Evolutionary conservation across 2,329 filamentous ascomycete genomes (phyloP).

Genomic region (Metarhizium rileyi): DNA sequence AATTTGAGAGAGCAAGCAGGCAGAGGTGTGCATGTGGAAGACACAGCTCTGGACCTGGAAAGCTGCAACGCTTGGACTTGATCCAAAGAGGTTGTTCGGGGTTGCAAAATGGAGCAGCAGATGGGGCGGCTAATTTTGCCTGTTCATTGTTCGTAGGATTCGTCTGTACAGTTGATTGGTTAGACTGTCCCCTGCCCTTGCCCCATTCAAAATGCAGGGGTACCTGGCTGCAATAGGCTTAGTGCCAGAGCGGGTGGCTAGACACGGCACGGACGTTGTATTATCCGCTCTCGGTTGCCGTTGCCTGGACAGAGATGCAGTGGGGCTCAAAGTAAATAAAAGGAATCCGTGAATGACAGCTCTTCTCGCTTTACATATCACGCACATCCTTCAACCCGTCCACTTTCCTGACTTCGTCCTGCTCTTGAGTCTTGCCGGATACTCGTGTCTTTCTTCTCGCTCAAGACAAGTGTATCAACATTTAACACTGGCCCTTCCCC

Average conservation of each 20-base stretch:
- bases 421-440: background rate
- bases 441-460: slow-evolving; percentile 11
- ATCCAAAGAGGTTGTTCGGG: background rate
- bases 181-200: background rate
- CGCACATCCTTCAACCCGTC: slow-evolving; percentile 10
- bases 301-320: slow-evolving; percentile 26
- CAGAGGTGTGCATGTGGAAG: background rate
- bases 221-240: background rate
- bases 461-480: slow-evolving; percentile 15
- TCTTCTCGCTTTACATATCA: slow-evolving; percentile 18
- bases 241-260: background rate
- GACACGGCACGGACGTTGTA: slow-evolving; percentile 4
- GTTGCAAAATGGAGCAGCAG: background rate
- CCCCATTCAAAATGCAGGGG: background rate
- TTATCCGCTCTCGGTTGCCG: slow-evolving; percentile 11
- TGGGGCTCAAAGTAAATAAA: slow-evolving; percentile 38
- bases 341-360: slow-evolving; percentile 19
- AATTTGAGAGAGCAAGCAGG: background rate
- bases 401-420: slow-evolving; percentile 11
- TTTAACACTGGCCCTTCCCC: background rate
- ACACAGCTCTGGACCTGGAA: background rate
- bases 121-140: background rate
- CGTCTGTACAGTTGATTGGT: no score
- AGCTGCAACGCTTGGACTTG: background rate
- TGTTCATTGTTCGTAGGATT: background rate